phyloP scores from a whole-genome alignment of 148 eudicot genomes.

The Euryodendron excelsum region DNA sequence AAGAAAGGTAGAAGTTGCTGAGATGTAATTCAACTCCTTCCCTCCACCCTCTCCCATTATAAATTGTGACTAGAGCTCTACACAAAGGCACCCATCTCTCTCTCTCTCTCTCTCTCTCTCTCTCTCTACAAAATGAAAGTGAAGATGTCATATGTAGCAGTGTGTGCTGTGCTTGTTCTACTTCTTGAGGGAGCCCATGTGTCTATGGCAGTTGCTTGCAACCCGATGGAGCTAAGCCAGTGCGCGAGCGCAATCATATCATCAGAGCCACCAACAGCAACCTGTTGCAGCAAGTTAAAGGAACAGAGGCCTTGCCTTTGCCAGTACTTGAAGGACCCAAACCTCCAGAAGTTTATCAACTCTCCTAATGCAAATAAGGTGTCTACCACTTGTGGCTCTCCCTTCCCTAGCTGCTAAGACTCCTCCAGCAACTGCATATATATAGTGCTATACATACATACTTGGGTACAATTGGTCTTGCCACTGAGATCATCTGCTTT shows the following conservation, averaged over 20 bases:
- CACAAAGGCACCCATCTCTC: not conserved
- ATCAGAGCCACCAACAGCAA: conserved; percentile 19
- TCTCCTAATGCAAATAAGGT: conserved; percentile 46
- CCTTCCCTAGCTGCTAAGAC: conserved; percentile 33
- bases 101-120: not conserved
- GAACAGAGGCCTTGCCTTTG: conserved; percentile 51
- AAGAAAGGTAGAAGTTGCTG: not conserved
- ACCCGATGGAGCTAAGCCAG: conserved; percentile 35
- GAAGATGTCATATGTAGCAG: conserved; percentile 5
- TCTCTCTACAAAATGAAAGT: not conserved
- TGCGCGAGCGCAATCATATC: conserved; percentile 35
- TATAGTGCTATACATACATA: too few relatives aligned
- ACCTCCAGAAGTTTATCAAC: conserved; percentile 35
- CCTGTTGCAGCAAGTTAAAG: conserved; percentile 34
- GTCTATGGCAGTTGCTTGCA: conserved; percentile 32
- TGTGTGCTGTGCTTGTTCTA: conserved; percentile 12
- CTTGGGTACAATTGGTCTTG: too few relatives aligned
- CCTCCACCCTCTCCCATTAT: not conserved
- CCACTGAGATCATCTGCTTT: too few relatives aligned
- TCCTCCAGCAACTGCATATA: not conserved
- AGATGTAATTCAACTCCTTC: not conserved
- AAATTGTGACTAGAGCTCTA: not conserved
- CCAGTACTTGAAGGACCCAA: conserved; percentile 36
- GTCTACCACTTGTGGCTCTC: conserved; percentile 34
- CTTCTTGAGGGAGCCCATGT: conserved; percentile 2